Conservation (phyloP, 352 stramenopile genomes). For the Phytophthora cajani region DNA sequence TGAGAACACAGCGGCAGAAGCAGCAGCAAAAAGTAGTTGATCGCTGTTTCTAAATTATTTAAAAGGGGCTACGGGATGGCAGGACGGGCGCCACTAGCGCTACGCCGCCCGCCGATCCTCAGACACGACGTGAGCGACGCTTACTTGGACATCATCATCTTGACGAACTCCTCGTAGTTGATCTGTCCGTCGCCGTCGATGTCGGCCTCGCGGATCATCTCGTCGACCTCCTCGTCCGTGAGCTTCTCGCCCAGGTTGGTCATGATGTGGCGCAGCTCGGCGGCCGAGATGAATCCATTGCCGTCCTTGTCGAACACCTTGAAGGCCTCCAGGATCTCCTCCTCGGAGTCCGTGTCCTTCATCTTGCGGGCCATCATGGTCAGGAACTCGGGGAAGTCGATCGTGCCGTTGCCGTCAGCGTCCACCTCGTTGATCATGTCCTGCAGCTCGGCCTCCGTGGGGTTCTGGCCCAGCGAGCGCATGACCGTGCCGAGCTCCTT, state of each 20-base stretch:
- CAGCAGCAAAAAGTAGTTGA: constrained; percentile 18
- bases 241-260: constrained; percentile 99
- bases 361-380: constrained; percentile 99
- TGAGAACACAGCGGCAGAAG: neutral
- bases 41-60: constrained; percentile 41
- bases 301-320: constrained; percentile 99
- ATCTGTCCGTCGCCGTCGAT: constrained; percentile 99
- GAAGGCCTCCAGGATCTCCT: constrained; percentile 99
- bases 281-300: constrained; percentile 98
- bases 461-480: constrained; percentile 98
- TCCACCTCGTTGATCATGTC: constrained; percentile 99
- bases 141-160: constrained; percentile 99
- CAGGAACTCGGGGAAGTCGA: constrained; percentile 99
- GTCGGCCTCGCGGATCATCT: constrained; percentile 99
- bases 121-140: constrained; percentile 15
- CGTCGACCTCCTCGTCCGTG: constrained; percentile 98
- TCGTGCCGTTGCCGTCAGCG: constrained; percentile 99
- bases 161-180: constrained; percentile 99
- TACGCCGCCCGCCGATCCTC: neutral
- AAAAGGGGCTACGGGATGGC: constrained; percentile 9
- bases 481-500: constrained; percentile 99
- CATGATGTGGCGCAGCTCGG: constrained; percentile 98
- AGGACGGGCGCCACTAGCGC: neutral
- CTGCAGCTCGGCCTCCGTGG: constrained; percentile 97
- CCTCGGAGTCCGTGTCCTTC: constrained; percentile 98